A percentile compares a stretch with the other conserved stretches of the same genome.
Evolutionary conservation across 768 basidiomycete species (phyloP).

Genomic region (Lactarius hatsudake): DNA sequence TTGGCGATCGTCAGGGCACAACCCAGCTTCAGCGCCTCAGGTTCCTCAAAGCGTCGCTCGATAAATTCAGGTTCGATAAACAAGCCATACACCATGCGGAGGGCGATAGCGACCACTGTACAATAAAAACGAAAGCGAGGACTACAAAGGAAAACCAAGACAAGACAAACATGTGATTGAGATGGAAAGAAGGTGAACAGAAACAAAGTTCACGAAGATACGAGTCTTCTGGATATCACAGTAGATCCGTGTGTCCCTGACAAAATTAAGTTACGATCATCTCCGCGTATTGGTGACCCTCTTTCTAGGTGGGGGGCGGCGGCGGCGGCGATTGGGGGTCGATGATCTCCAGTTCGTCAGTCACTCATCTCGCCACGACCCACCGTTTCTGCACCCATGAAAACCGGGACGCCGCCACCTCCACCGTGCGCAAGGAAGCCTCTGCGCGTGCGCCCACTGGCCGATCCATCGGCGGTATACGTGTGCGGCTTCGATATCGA

Average conservation of each 20-base stretch:
- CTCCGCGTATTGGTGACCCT: slow-evolving; percentile 1
- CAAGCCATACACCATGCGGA: neutral
- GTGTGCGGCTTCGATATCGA: slow-evolving; percentile 39
- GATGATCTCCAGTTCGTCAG: slow-evolving; percentile 10
- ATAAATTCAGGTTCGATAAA: neutral
- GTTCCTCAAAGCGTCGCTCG: neutral
- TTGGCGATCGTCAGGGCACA: no score
- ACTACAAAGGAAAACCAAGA: neutral
- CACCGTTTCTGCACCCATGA: slow-evolving; percentile 49
- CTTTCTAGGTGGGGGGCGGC: neutral
- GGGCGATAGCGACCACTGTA: neutral
- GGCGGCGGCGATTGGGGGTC: neutral
- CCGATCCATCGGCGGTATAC: slow-evolving; percentile 51
- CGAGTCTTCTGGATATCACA: neutral
- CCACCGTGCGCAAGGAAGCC: slow-evolving; percentile 77
- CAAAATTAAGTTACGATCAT: neutral
- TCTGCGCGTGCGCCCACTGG: slow-evolving; percentile 50
- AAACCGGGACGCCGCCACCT: slow-evolving; percentile 65
- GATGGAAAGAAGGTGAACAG: neutral
- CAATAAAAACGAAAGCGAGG: neutral
- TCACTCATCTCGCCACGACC: neutral
- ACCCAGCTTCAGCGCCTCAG: no score
- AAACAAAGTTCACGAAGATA: slow-evolving; percentile 1
- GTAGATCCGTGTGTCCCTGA: slow-evolving; percentile 2
- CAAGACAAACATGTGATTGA: neutral